Evolutionary conservation across 2,329 filamentous ascomycete genomes (phyloP), one percentile per base, ranked within the genome.

Genomic region (Pseudocercospora crystallina): DNA sequence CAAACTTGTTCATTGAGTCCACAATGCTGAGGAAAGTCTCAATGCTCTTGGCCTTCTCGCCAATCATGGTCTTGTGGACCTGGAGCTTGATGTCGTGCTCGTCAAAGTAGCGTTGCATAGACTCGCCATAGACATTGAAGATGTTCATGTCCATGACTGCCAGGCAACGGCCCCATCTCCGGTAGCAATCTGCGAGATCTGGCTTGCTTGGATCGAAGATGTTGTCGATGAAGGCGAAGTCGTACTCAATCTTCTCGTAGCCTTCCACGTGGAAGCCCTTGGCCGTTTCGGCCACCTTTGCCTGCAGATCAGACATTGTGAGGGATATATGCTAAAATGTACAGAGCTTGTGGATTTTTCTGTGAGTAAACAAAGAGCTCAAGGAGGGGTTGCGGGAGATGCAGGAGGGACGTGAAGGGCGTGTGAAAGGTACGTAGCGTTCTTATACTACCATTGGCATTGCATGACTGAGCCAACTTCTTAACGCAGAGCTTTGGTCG

Each of bases 171-270:
- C 79, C 76, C 84, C 84, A 88, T 54, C 73, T 73, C 61, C 79
- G 71, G 70, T 87, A 89, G 68, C 81, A 84, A 26, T 82, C 71
- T 12, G 84, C 82, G 8, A 89, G 76, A 60, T 86, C 78, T 12
- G 72, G 61, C 62, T 87, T 86, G 56, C 74, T 62, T 36, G 74
- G 61, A 64, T 86, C 73, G 69, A 89, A 88, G 49, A 89, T 77
- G 41, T 80, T 81, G 60, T 89, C 85, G 40, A 88, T 77, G 69
- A 89, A 87, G 47, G 82, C 81, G 68, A 89, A 89, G 70, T 87
- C 84, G 66, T 88, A 88, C 64, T 86, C 81, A 64, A 88, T 87
- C 76, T 86, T 88, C 75, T 89, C 85, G 61, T 86, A 87, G 17
- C 85, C 85, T 60, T 83, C 81, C 54, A 88, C 84, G 58, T 85